Base-by-base conservation (phyloP, 371 early-diverging fungal species). In the Mortierella sp. region DNA sequence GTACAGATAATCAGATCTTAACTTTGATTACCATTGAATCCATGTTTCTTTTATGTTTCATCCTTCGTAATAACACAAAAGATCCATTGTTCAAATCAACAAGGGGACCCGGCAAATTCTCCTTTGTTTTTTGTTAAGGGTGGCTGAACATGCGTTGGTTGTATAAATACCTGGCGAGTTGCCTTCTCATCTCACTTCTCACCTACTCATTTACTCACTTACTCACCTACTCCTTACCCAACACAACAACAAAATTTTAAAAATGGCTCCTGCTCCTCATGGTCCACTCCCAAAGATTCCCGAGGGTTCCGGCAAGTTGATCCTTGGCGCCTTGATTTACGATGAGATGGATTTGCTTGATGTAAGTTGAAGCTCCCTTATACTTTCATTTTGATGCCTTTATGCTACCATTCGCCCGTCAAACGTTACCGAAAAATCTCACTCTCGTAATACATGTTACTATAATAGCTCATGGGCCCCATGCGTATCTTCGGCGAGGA, bases 401-500 rank as follows among this genome's bases (percentile, higher is more conserved):
- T 26, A 19, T 37, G 15, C 4, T 17, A 49, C 1, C 29, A 29
- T 15, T 29, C 28, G 19, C 23, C 31, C 22, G 2, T 5, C 31
- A 54, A 64, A 15, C 17, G n/a, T 22, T 1, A 8, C 43, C 6
- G 4, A 28, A 4, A 17, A 28, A 28, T 12, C 8, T 17, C 42
- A 29, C 7, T 43, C 17, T 45, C 32, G 3, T 54, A n/a, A 0
- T 45, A 19, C 34, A 32, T 54, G 13, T 28, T 23, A 45, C 19
- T 15, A 13, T 40, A 0, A 60, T 58, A 76, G 76, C 29, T 74
- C 22, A 80, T 80, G 81, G 81, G 81, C 17, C 75, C 75, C 9
- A 74, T 80, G 75, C 81, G 81, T 28, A 65, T 80, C 63, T 75
- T 80, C 68, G 81, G 81, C 40, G 75, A 80, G 9, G 49, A 61